Evolutionary conservation across 192 early-diverging fungal species (phyloP).

Genomic region (Podochytrium sp.): DNA sequence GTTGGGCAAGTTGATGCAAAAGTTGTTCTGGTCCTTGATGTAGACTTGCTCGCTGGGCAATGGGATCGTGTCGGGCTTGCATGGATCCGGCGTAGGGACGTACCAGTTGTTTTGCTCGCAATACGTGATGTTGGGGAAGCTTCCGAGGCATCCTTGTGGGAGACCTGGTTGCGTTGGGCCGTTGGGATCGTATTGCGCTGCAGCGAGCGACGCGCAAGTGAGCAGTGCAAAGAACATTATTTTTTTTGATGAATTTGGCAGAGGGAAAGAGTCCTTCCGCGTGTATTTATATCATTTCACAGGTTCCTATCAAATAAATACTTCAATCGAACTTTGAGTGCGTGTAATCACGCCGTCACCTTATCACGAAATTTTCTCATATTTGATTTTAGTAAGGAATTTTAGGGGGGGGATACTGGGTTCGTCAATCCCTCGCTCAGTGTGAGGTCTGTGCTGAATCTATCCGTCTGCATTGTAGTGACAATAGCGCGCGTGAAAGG

Average conservation of each 20-base stretch:
- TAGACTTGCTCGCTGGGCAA: conserved; percentile 34
- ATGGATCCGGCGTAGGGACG: conserved; percentile 22
- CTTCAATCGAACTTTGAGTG: neutral
- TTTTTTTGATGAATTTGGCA: neutral
- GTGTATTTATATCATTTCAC: neutral
- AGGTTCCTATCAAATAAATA: neutral
- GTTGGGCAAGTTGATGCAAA: conserved; percentile 39
- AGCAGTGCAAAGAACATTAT: neutral
- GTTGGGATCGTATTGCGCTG: neutral
- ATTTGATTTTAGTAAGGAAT: neutral
- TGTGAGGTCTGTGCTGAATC: too few species aligned
- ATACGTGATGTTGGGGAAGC: conserved; percentile 18
- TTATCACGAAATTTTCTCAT: neutral
- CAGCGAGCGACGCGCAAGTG: neutral
- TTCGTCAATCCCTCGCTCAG: too few species aligned
- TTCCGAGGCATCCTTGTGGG: conserved; percentile 18
- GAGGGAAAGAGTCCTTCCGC: neutral
- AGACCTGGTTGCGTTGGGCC: conserved; percentile 25
- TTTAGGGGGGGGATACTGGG: too few species aligned
- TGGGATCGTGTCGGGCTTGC: conserved; percentile 8
- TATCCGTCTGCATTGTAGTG: too few species aligned
- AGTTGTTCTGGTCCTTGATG: conserved; percentile 39
- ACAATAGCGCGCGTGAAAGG: too few species aligned
- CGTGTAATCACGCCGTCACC: neutral
- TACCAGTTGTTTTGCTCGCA: conserved; percentile 30